Percentiles rank a stretch among this genome's conserved stretches.
These are phyloP conservation scores for Dipodascopsis uninucleata DNA, from an alignment of 805 yeast species.

Conservation along the genomic window DNA sequence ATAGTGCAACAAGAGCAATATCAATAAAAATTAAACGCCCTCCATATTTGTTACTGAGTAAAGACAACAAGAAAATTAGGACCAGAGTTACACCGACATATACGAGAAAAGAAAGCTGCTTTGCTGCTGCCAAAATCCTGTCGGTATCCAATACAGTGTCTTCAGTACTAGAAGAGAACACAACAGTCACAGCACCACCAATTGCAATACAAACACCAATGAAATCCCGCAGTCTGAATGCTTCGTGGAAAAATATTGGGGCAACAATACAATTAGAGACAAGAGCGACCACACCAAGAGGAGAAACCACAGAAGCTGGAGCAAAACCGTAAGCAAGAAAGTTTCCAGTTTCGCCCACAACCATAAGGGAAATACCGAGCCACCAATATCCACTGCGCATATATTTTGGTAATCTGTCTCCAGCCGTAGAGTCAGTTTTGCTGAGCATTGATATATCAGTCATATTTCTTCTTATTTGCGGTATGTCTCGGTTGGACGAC, in stretches of 20 bases:
- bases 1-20: slow-evolving; percentile 41
- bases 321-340: slow-evolving; percentile 50
- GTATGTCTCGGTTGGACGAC: too few species aligned
- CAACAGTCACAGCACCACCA: slow-evolving; percentile 43
- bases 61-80: slow-evolving; percentile 22
- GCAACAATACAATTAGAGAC: slow-evolving; percentile 49
- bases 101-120: slow-evolving; percentile 31
- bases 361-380: slow-evolving; percentile 43
- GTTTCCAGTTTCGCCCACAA: slow-evolving; percentile 47
- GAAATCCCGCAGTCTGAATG: slow-evolving; percentile 37
- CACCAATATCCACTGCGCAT: slow-evolving; percentile 38
- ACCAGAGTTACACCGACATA: slow-evolving; percentile 33
- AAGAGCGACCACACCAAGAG: slow-evolving; percentile 49
- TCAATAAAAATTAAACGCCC: slow-evolving; percentile 34
- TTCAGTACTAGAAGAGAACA: slow-evolving; percentile 38
- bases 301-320: slow-evolving; percentile 48
- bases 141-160: slow-evolving; percentile 25
- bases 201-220: slow-evolving; percentile 43
- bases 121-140: slow-evolving; percentile 32
- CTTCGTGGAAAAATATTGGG: slow-evolving; percentile 46
- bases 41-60: slow-evolving; percentile 16
- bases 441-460: too few species aligned
- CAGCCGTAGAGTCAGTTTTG: too few species aligned
- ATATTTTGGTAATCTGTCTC: slow-evolving; percentile 17
- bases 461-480: too few species aligned